Evolutionary conservation across 345 rosid genomes (phyloP), one percentile per base, ranked within the genome.

Genomic region (Populus pruinosa): DNA sequence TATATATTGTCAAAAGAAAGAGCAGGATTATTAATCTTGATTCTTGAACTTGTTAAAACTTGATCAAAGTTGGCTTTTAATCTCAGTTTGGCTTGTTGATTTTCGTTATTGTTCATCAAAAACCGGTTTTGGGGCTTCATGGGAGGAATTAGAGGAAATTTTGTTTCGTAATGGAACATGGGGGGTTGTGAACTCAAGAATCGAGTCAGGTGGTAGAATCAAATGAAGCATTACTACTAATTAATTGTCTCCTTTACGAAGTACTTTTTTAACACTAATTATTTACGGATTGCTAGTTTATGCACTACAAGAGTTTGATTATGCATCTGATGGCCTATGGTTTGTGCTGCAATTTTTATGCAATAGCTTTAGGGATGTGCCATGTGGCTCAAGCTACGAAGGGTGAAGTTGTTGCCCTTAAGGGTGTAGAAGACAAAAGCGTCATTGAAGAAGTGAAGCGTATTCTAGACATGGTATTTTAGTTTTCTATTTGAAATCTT

Each of bases 391-490:
- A 89, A 85, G 96, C 96, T 71, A 81, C 83, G 38, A 93, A 88
- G 72, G 91, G 93, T 74, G 89, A 91, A 59, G 77, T 83, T 31
- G 91, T 89, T 85, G 76, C 41, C 73, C 83, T 91, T 17, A 91
- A 84, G 85, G 91, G 91, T 69, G 81, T 87, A 63, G 87, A 67
- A 78, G 97, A 93, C 79, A 90, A 79, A 83, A 79, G 80, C 74
- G 70, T 80, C 74, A 73, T 85, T 61, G 91, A 88, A 80, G 97
- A 96, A 82, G 90, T 96, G 78, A 93, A 92, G 82, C 89, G 77
- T 31, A 80, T 93, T 56, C 91, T 93, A 82, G 97, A 92, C 73
- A 85, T 87, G 97, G 98, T 93, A 86, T 59, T 71, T 36, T 39
- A 1, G 63, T 67, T 59, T 44, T 8, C 14, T 70, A 27, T 21